Base-by-base conservation (phyloP, 495 filamentous ascomycete genomes). In the Lepraria neglecta region DNA sequence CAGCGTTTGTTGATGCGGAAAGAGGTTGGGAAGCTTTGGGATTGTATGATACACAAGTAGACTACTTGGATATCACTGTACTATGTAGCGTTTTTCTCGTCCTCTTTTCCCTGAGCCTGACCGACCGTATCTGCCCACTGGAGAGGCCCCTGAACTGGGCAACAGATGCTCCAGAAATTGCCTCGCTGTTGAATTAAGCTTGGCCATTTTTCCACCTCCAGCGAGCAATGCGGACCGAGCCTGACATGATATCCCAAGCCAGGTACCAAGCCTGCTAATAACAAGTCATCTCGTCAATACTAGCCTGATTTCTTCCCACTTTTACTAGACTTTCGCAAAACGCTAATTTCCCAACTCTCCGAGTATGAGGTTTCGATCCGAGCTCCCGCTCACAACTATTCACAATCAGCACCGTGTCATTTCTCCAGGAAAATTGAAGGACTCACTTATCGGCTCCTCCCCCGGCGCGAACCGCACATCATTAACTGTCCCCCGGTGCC, bases 401-500 rank as follows among this genome's bases (percentile, higher is more conserved):
- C n/a, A 52, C 21, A 14, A 66, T 81, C 64, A 75, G 74, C 11
- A 47, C 27, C 31, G 15, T 58, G 27, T 14, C 19, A 15, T 10
- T 4, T 5, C 12, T 28, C n/a, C 19, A 52, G 28, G 47, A 28
- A 61, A 10, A 35, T 55, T 6, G 30, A 60, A 19, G 24, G 15
- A 87, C 92, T 84, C 80, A 97, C 92, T 85, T 53, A 97, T 87
- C 47, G 92, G 90, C 64, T 95, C 92, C 46, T 84, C 84, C 47
- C 77, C 77, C 2, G 94, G 91, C 40, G 88, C 87, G 69, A 99
- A 92, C 65, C 91, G 85, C 57, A 92, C 92, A 71, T 92, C 92
- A 69, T 97, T 98, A 47, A 98, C 95, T 2, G 90, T 88, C 14
- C 95, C 94, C 72, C 91, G 92, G 69, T 99, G 94, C 0, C 94